Evolutionary conservation across 2,329 filamentous ascomycete genomes (phyloP).

Genomic region (Pestalotiopsis sp.): DNA sequence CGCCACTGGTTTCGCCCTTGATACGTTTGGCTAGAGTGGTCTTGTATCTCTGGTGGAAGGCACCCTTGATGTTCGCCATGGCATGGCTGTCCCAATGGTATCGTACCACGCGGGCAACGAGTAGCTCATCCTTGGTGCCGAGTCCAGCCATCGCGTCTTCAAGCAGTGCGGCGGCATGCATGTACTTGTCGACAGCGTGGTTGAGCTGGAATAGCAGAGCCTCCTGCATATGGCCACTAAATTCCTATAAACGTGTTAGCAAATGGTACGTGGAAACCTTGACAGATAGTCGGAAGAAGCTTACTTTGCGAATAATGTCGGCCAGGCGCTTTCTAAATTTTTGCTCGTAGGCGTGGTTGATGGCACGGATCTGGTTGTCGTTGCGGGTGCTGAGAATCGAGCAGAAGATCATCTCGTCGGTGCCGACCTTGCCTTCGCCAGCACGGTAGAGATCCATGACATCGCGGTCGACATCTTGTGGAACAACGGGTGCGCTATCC

Average conservation of each 20-base stretch:
- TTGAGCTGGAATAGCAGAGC: constrained; percentile 81
- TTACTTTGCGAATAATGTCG: constrained; percentile 71
- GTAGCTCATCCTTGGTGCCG: constrained; percentile 83
- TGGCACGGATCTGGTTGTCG: constrained; percentile 82
- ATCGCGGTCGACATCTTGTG: constrained; percentile 74
- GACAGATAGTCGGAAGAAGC: constrained; percentile 18
- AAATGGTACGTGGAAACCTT: background rate
- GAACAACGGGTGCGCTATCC: constrained; percentile 74
- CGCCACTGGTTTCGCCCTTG: constrained; percentile 80
- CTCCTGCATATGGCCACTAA: constrained; percentile 90
- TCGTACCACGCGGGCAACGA: constrained; percentile 78
- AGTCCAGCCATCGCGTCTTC: constrained; percentile 85
- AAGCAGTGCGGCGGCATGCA: constrained; percentile 80
- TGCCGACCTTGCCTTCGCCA: constrained; percentile 73
- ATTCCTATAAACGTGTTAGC: constrained; percentile 55
- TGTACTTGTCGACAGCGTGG: constrained; percentile 77
- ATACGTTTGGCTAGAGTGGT: constrained; percentile 71
- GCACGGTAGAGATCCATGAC: constrained; percentile 77
- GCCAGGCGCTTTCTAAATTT: constrained; percentile 74
- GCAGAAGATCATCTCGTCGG: constrained; percentile 78
- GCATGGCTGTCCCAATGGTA: constrained; percentile 81
- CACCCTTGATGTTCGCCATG: constrained; percentile 76
- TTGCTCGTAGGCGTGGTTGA: constrained; percentile 73
- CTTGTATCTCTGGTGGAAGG: constrained; percentile 74
- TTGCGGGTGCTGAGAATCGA: constrained; percentile 76